phyloP scores from a whole-genome alignment of 345 rosid species.

The Salix suchowensis region DNA sequence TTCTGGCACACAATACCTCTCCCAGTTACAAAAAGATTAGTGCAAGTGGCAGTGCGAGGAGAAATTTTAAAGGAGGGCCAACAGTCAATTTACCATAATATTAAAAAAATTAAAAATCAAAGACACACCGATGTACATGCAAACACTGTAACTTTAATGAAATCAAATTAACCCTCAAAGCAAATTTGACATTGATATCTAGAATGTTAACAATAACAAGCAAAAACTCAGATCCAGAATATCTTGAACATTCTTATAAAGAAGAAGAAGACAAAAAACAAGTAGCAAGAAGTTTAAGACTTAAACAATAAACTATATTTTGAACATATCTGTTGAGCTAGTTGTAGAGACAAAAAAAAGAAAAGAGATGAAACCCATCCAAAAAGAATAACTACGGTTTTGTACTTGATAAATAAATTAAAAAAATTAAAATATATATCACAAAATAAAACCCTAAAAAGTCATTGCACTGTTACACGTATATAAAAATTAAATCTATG shows the following conservation, averaged over 20 bases:
- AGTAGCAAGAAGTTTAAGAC: not conserved
- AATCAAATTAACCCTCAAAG: no score
- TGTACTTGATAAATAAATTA: not conserved
- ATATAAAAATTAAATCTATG: not conserved
- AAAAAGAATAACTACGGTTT: not conserved
- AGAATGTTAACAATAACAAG: not conserved
- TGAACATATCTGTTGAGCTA: not conserved
- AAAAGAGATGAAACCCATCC: not conserved
- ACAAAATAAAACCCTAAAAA: not conserved
- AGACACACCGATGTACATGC: no score
- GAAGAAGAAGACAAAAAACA: no score
- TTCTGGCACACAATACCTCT: not conserved
- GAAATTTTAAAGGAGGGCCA: not conserved
- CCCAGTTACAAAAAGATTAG: not conserved
- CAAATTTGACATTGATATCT: not conserved
- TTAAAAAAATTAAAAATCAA: no score
- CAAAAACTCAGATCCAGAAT: not conserved
- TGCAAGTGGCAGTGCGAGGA: not conserved
- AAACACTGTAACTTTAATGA: not conserved
- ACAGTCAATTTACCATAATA: no score
- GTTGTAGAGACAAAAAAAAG: not conserved
- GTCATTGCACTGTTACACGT: not conserved
- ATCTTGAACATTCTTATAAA: no score
- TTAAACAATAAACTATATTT: no score
- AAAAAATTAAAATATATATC: not conserved